Base-by-base conservation (phyloP, 352 stramenopile species). In the Globisporangium splendens region DNA sequence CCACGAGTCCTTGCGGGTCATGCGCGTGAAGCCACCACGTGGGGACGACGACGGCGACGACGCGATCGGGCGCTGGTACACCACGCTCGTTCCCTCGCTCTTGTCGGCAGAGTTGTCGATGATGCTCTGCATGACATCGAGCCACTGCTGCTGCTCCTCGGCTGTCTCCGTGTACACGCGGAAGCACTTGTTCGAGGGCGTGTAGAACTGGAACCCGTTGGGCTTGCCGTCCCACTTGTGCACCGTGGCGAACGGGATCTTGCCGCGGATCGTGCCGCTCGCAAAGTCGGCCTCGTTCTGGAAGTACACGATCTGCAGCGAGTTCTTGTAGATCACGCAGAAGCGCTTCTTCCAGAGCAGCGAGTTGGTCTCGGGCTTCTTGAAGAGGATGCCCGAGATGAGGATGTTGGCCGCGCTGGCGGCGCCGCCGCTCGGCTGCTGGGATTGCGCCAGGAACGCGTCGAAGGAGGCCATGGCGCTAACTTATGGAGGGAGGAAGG, bases 141-240 rank as follows among this genome's bases (percentile, higher is more conserved):
- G 55, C 84, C 84, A 93, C 54, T 85, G 69, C 55, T 56, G 33
- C 57, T 89, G 83, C 59, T 93, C 81, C 35, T 86, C 77, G 15
- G 68, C 46, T 15, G 74, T 78, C 54, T 91, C 84, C 39, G 79
- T 88, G 79, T 93, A 93, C 55, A 93, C 81, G 54, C 83, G 79
- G 73, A 90, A 93, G 77, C 77, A 88, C 66, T 89, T 84, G 70
- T 93, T 88, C 38, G 69, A 71, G 17, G 84, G 84, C 52, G 84
- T 91, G 72, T 91, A 93, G 73, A 93, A 93, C 72, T 93, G 84
- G 65, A 93, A 90, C 54, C 81, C 84, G 50, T 93, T 83, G 43
- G 84, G 84, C 67, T 93, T 93, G 65, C 84, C 84, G 48, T 93
- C 84, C 84, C 84, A 93, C 53, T 78, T 71, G 69, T 93, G 84